Evolutionary conservation across 805 yeast genomes (phyloP).

Genomic region (Lachancea thermotolerans): DNA sequence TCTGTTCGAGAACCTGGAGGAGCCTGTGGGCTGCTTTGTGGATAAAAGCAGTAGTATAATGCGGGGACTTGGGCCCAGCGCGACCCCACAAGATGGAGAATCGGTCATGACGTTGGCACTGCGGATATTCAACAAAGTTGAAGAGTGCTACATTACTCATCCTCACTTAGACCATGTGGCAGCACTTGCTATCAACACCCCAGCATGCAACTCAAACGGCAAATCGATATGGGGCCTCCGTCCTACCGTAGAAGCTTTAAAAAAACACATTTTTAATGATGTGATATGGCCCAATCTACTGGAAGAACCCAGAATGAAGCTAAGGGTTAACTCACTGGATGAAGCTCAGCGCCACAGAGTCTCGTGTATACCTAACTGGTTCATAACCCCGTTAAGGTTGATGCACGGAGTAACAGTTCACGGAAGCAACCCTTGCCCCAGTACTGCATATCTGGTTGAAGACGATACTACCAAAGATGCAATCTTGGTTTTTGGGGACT

Average conservation of each 20-base stretch:
- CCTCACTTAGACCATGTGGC: constrained; percentile 78
- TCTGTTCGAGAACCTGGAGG: constrained; percentile 18
- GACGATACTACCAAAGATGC: constrained; percentile 31
- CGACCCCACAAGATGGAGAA: constrained; percentile 8
- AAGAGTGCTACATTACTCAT: constrained; percentile 59
- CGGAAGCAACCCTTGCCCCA: constrained; percentile 27
- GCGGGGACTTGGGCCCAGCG: constrained; percentile 13
- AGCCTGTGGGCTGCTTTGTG: constrained; percentile 17
- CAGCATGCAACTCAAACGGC: constrained; percentile 31
- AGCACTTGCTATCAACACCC: constrained; percentile 65
- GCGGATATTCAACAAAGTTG: constrained; percentile 33
- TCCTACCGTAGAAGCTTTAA: constrained; percentile 46
- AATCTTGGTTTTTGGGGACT: constrained; percentile 73
- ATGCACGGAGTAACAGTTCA: constrained; percentile 37
- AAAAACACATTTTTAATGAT: constrained; percentile 61
- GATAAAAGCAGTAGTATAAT: constrained; percentile 8
- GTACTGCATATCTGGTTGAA: constrained; percentile 53
- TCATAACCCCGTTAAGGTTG: constrained; percentile 34
- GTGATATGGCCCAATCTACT: constrained; percentile 69
- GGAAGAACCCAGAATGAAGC: constrained; percentile 20
- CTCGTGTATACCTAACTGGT: constrained; percentile 20
- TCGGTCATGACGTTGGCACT: constrained; percentile 30
- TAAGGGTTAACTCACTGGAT: constrained; percentile 13
- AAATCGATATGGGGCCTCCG: constrained; percentile 49
- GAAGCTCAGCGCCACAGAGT: constrained; percentile 10